These are phyloP conservation scores for Lactarius hatsudake DNA, from an alignment of 768 basidiomycete genomes.

Conservation along the genomic window DNA sequence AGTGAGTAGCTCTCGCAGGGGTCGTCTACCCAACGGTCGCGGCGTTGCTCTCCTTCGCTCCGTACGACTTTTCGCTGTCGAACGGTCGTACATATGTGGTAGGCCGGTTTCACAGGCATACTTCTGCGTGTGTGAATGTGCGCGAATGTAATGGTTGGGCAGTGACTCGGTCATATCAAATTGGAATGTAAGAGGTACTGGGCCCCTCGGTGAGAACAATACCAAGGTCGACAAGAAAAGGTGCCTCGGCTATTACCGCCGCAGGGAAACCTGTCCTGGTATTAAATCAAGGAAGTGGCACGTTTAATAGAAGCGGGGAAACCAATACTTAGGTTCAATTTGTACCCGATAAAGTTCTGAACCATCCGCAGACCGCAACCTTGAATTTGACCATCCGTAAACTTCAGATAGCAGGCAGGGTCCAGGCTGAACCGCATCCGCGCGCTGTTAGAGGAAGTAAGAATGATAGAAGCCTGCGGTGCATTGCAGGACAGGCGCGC, in stretches of 20 bases:
- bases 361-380: background rate
- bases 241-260: background rate
- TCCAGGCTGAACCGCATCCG: background rate
- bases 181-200: background rate
- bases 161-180: conserved; percentile 10
- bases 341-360: conserved; percentile 17
- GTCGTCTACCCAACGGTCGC: background rate
- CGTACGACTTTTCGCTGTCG: conserved; percentile 5
- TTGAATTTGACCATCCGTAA: conserved; percentile 1
- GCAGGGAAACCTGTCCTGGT: background rate
- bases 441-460: background rate
- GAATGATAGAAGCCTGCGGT: background rate
- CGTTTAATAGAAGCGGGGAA: conserved; percentile 11
- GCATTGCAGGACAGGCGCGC: background rate
- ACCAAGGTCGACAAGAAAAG: conserved; percentile 5
- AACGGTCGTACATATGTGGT: conserved; percentile 19
- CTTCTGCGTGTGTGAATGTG: background rate
- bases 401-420: background rate
- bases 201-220: conserved; percentile 8
- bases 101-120: background rate
- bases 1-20: background rate
- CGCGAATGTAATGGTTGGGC: background rate
- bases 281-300: conserved; percentile 21
- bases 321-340: conserved; percentile 17
- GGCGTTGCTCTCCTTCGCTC: background rate